Conservation (phyloP, 805 yeast genomes). For the Priceomyces melissophilus region DNA sequence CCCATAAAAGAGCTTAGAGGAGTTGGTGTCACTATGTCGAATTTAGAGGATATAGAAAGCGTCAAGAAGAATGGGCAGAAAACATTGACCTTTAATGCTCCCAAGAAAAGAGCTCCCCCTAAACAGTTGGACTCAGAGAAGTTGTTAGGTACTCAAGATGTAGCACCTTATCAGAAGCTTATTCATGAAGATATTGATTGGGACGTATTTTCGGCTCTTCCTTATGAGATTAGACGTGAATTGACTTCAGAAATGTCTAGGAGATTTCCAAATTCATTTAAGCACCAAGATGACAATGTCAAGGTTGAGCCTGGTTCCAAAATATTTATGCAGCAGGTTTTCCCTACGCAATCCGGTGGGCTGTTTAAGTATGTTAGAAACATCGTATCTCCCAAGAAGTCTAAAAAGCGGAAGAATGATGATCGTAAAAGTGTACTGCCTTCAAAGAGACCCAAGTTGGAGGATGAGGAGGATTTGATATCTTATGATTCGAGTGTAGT, state of each 20-base stretch:
- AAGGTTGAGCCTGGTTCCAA: slow-evolving; percentile 13
- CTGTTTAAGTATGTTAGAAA: slow-evolving; percentile 29
- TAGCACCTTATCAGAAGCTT: background rate
- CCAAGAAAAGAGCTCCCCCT: background rate
- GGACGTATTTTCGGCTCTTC: slow-evolving; percentile 63
- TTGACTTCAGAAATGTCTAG: slow-evolving; percentile 49
- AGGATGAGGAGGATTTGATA: slow-evolving; percentile 16
- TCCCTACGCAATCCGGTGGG: slow-evolving; percentile 31
- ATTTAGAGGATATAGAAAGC: slow-evolving; percentile 42
- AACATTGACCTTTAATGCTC: slow-evolving; percentile 18
- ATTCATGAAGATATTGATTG: slow-evolving; percentile 46
- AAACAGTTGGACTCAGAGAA: background rate
- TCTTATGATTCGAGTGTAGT: slow-evolving; percentile 35
- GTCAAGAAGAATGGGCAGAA: slow-evolving; percentile 19
- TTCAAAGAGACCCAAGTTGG: slow-evolving; percentile 5
- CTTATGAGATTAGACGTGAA: slow-evolving; percentile 63
- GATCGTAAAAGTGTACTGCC: slow-evolving; percentile 13
- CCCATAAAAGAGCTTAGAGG: slow-evolving; percentile 76
- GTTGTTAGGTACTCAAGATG: too few species aligned
- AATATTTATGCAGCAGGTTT: slow-evolving; percentile 33
- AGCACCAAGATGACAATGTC: background rate
- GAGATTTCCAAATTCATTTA: slow-evolving; percentile 17
- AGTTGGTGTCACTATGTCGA: slow-evolving; percentile 64
- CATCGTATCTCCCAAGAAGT: slow-evolving; percentile 26
- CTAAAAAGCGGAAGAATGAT: slow-evolving; percentile 8